Evolutionary conservation across 495 filamentous ascomycete species (phyloP).

Genomic region (Mytilinidion resinicola): DNA sequence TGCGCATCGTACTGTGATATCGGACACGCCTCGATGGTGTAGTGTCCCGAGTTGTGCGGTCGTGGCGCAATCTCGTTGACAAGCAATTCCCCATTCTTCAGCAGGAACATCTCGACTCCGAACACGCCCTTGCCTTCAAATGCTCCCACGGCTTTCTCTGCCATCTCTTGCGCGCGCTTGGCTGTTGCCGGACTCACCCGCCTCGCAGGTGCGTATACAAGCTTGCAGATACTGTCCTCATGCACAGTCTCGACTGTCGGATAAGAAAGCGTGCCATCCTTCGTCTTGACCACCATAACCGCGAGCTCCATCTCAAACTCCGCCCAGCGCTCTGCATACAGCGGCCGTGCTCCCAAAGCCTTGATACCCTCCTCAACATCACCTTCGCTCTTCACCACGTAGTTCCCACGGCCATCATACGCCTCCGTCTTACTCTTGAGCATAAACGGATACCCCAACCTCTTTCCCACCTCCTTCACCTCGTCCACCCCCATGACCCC

Average conservation of each 20-base stretch:
- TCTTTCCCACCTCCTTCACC: slow-evolving; percentile 45
- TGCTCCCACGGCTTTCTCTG: slow-evolving; percentile 66
- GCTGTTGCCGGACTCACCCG: slow-evolving; percentile 55
- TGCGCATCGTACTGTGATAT: slow-evolving; percentile 91
- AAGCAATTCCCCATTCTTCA: slow-evolving; percentile 63
- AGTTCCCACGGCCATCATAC: slow-evolving; percentile 93
- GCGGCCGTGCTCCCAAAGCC: slow-evolving; percentile 58
- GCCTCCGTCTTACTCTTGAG: slow-evolving; percentile 87
- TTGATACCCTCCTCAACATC: slow-evolving; percentile 66
- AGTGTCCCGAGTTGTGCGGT: slow-evolving; percentile 94
- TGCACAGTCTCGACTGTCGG: slow-evolving; percentile 92
- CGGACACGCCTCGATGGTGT: slow-evolving; percentile 89
- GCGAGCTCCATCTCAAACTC: slow-evolving; percentile 81
- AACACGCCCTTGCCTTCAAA: slow-evolving; percentile 90
- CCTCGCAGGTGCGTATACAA: slow-evolving; percentile 80
- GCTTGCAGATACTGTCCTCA: slow-evolving; percentile 91
- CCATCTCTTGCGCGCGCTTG: slow-evolving; percentile 65
- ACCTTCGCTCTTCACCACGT: slow-evolving; percentile 57
- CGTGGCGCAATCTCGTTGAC: slow-evolving; percentile 94
- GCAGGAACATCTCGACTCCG: slow-evolving; percentile 93
- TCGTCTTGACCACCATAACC: slow-evolving; percentile 91
- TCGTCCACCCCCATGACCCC: slow-evolving; percentile 33
- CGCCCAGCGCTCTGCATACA: slow-evolving; percentile 92
- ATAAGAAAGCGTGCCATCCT: slow-evolving; percentile 70
- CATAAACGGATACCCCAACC: slow-evolving; percentile 85